phyloP scores from a whole-genome alignment of 305 asterid genomes.

The Euphrasia arctica region DNA sequence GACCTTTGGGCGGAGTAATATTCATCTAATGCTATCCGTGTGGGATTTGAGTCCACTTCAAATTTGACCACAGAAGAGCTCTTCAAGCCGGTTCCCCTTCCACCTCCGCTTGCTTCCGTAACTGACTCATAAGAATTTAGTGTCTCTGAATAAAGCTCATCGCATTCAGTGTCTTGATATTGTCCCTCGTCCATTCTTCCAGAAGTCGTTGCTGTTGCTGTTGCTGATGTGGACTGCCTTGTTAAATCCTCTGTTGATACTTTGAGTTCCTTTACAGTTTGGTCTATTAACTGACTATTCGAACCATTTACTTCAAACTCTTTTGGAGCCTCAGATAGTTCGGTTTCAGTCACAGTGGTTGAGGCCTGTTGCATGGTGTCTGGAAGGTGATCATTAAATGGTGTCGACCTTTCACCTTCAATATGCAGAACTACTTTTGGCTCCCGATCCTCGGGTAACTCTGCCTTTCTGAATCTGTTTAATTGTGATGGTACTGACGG shows the following conservation, averaged over 20 bases:
- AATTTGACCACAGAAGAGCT: conserved; percentile 30
- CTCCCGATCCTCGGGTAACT: conserved; percentile 19
- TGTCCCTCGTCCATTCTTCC: conserved; percentile 35
- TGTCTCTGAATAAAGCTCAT: conserved; percentile 24
- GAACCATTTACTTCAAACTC: conserved; percentile 23
- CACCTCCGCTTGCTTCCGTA: conserved; percentile 34
- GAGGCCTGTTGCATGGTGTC: conserved; percentile 26
- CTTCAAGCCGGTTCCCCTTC: conserved; percentile 35
- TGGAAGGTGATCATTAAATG: conserved; percentile 25
- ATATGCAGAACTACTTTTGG: conserved; percentile 25
- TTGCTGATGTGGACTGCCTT: conserved; percentile 34
- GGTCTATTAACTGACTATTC: conserved; percentile 23
- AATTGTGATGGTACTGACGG: conserved; percentile 35
- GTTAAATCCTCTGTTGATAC: conserved; percentile 26
- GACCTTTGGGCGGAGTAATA: conserved; percentile 36
- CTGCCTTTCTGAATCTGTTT: conserved; percentile 27
- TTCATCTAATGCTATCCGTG: conserved; percentile 44
- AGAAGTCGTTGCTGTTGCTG: conserved; percentile 39
- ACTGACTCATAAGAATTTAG: conserved; percentile 26
- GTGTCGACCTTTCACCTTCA: conserved; percentile 27
- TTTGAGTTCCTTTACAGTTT: conserved; percentile 21
- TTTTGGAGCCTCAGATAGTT: conserved; percentile 8
- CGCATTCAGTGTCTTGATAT: conserved; percentile 25
- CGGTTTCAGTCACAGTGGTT: conserved; percentile 20
- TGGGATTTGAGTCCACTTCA: conserved; percentile 35